phyloP scores from a whole-genome alignment of 1,139 yeast species.

The Pichia sp. region DNA sequence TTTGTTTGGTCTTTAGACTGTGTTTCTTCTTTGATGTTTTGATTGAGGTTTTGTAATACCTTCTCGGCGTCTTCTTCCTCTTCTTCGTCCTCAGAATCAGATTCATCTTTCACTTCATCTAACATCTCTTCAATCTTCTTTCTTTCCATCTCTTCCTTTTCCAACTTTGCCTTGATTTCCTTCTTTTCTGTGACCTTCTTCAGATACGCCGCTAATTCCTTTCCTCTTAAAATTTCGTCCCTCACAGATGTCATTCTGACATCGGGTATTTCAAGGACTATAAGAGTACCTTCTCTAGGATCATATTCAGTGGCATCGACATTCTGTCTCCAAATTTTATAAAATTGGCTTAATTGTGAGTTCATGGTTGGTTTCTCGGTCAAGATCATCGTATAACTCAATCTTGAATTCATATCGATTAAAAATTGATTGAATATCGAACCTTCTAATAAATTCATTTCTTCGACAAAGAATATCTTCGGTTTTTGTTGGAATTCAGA shows the following conservation, averaged over 20 bases:
- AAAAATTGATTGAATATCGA: conserved; percentile 60
- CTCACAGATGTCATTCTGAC: conserved; percentile 36
- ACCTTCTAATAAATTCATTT: conserved; percentile 65
- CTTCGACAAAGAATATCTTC: conserved; percentile 80
- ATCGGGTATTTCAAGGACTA: conserved; percentile 45
- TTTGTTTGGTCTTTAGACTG: neutral
- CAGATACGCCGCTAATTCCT: conserved; percentile 49
- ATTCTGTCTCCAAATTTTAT: conserved; percentile 56
- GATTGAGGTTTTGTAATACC: conserved; percentile 1
- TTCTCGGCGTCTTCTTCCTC: conserved; percentile 19
- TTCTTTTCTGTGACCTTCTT: conserved; percentile 43
- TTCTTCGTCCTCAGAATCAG: conserved; percentile 21
- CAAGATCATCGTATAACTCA: conserved; percentile 65
- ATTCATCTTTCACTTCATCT: conserved; percentile 19
- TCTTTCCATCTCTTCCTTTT: conserved; percentile 23
- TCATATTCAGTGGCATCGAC: conserved; percentile 35
- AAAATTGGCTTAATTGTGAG: conserved; percentile 46
- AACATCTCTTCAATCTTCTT: conserved; percentile 21
- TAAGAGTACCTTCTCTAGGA: conserved; percentile 57
- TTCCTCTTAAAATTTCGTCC: conserved; percentile 51
- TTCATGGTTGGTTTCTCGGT: conserved; percentile 58
- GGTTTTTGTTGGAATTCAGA: conserved; percentile 47
- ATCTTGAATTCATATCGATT: conserved; percentile 57
- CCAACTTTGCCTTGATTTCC: conserved; percentile 21
- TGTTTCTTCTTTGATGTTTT: neutral